Conservation (phyloP, 108 stramenopile species). For the Nitzschia palea region DNA sequence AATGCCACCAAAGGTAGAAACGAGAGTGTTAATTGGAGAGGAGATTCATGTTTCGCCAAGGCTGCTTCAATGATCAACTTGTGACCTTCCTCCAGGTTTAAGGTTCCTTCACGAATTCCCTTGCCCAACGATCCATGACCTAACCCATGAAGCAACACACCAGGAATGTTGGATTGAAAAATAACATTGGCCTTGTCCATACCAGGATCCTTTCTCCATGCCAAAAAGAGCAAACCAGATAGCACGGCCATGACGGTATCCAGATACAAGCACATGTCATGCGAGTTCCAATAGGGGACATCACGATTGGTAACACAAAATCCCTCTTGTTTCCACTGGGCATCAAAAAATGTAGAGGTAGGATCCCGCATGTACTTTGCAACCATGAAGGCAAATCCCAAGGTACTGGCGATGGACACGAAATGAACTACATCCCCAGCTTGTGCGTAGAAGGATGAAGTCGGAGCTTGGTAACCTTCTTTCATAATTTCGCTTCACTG, state of each 20-base stretch:
- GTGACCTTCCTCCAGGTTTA: background rate
- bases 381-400: background rate
- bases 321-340: constrained; percentile 23
- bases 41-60: background rate
- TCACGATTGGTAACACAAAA: constrained; percentile 26
- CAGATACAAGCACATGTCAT: constrained; percentile 15
- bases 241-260: constrained; percentile 7
- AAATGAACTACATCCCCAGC: background rate
- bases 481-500: too few relatives aligned
- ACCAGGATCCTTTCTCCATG: constrained; percentile 8
- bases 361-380: background rate
- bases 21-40: background rate
- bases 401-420: background rate
- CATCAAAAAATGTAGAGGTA: constrained; percentile 10
- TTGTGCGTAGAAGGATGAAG: background rate
- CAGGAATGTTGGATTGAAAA: constrained; percentile 3
- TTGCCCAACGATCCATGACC: constrained; percentile 16
- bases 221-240: constrained; percentile 1
- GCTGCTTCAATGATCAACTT: constrained; percentile 4
- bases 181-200: constrained; percentile 1
- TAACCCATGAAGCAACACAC: constrained; percentile 22
- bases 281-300: constrained; percentile 18
- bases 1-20: constrained; percentile 4
- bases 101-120: constrained; percentile 3
- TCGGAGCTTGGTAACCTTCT: too few relatives aligned